Percentiles rank a stretch among this genome's conserved stretches.
phyloP scores from a whole-genome alignment of 2,329 filamentous ascomycete species.

The Cadophora gregata region DNA sequence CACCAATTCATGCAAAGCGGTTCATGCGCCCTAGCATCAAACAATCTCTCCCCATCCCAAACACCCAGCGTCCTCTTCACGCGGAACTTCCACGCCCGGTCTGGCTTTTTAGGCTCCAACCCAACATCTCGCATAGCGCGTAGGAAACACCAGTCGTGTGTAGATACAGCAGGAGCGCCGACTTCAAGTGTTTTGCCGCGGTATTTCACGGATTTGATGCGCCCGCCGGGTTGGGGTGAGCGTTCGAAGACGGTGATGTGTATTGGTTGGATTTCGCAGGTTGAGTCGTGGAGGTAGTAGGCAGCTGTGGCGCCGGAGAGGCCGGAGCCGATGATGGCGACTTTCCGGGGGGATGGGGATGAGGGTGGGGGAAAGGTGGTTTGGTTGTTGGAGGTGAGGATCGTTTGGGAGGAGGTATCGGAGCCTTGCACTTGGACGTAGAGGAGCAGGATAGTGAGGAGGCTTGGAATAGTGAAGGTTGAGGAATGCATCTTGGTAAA shows the following conservation, averaged over 20 bases:
- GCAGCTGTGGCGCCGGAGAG: not conserved
- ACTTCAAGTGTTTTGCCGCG: not conserved
- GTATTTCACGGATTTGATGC: not conserved
- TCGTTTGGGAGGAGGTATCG: no score
- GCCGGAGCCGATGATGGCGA: not conserved
- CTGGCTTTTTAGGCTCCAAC: not conserved
- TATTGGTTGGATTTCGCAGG: not conserved
- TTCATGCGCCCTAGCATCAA: not conserved
- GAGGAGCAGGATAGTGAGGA: no score
- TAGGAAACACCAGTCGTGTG: slow-evolving; percentile 5
- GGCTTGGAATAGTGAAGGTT: no score
- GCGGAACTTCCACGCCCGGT: not conserved
- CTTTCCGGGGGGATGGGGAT: not conserved
- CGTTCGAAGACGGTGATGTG: slow-evolving; percentile 13
- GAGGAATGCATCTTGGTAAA: no score
- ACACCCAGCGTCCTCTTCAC: not conserved
- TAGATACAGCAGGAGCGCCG: not conserved
- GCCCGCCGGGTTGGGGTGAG: not conserved
- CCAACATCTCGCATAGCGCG: slow-evolving; percentile 5
- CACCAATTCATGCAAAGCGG: slow-evolving; percentile 2
- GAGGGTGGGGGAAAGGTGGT: not conserved
- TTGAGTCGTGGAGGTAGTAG: not conserved
- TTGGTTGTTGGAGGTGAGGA: not conserved
- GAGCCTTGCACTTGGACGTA: no score
- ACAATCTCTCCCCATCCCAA: not conserved